Percentiles rank a stretch among this genome's conserved stretches.
Conservation (phyloP, 192 early-diverging fungal species). For the Coemansia sp. region DNA sequence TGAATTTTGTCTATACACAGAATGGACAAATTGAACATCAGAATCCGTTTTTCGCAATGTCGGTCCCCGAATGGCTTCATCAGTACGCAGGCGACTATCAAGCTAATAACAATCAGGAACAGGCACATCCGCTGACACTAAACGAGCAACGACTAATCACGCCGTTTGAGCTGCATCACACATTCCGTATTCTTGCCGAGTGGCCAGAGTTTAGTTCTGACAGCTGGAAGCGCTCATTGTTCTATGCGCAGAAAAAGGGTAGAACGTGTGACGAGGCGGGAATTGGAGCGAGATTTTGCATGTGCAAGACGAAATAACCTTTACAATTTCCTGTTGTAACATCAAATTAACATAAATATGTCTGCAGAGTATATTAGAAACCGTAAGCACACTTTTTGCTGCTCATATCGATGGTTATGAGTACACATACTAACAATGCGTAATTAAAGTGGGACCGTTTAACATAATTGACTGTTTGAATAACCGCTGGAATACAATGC, state of each 20-base stretch:
- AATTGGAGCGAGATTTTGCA: slow-evolving; percentile 36
- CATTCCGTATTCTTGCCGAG: slow-evolving; percentile 38
- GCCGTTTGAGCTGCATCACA: slow-evolving; percentile 42
- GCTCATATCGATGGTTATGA: no score
- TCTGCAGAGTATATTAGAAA: no score
- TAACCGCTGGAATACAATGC: not conserved
- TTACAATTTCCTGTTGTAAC: no score
- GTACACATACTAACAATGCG: not conserved
- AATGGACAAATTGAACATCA: slow-evolving; percentile 50
- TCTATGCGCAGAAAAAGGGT: slow-evolving; percentile 28
- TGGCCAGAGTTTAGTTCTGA: slow-evolving; percentile 31
- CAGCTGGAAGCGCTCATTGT: slow-evolving; percentile 33
- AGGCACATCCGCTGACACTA: slow-evolving; percentile 20
- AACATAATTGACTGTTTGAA: not conserved
- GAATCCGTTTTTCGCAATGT: slow-evolving; percentile 45
- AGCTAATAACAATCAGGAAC: slow-evolving; percentile 7
- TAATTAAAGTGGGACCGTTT: not conserved
- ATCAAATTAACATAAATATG: no score
- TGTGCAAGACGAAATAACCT: slow-evolving; percentile 18
- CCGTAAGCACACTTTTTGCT: no score
- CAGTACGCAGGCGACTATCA: slow-evolving; percentile 34
- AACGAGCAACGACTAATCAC: slow-evolving; percentile 50
- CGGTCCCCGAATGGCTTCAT: slow-evolving; percentile 37
- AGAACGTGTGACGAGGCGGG: slow-evolving; percentile 38
- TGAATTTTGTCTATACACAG: slow-evolving; percentile 46